Conservation (phyloP, 345 rosid genomes). For the Turritis glabra region DNA sequence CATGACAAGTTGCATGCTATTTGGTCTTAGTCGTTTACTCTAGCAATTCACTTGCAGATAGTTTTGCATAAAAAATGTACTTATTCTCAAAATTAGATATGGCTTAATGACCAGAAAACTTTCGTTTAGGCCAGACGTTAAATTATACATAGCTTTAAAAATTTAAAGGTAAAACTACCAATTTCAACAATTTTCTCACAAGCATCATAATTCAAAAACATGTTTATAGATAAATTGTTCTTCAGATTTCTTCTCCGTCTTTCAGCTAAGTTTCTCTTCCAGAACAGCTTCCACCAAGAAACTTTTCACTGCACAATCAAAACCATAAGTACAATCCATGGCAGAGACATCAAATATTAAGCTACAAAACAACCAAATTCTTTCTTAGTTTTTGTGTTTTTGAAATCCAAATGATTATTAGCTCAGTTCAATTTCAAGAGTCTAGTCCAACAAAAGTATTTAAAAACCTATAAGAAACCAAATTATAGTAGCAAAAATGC, state of each 20-base stretch:
- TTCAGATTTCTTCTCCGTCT: not conserved
- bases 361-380: not conserved
- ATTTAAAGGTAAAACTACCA: not conserved
- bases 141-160: not conserved
- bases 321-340: no score
- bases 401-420: no score
- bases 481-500: no score
- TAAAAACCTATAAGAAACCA: not conserved
- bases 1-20: no score
- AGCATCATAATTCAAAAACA: not conserved
- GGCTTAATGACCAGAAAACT: not conserved
- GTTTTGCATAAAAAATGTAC: no score
- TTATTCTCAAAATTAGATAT: not conserved
- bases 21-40: no score
- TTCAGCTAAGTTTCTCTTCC: not conserved
- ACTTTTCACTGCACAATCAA: slow-evolving; percentile 2
- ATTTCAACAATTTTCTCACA: not conserved
- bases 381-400: not conserved
- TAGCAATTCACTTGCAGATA: no score
- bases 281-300: not conserved
- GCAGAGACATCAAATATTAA: not conserved
- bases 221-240: not conserved
- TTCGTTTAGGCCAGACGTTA: not conserved
- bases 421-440: no score
- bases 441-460: no score